These are phyloP conservation scores for Maudiozyma serrabonitensis DNA, from an alignment of 805 yeast genomes.

Conservation along the genomic window DNA sequence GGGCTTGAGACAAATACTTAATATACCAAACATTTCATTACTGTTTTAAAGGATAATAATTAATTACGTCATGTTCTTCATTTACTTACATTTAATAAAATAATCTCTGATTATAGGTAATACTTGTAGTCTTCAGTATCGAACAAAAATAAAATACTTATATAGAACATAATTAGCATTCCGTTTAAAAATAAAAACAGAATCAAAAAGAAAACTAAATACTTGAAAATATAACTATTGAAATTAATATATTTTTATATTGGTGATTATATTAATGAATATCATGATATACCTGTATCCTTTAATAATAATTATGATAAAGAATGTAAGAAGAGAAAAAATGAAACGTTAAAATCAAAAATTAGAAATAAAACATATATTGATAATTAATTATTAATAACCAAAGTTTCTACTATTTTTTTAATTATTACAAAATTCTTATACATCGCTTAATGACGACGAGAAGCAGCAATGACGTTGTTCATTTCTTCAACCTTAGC, in stretches of 20 bases:
- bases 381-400: background rate
- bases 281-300: slow-evolving; percentile 3
- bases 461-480: slow-evolving; percentile 90
- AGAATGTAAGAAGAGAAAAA: background rate
- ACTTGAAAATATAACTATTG: background rate
- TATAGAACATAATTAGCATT: background rate
- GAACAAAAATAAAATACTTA: too few relatives aligned
- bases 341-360: background rate
- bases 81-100: too few relatives aligned
- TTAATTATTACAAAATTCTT: background rate
- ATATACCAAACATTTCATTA: too few relatives aligned
- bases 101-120: too few relatives aligned
- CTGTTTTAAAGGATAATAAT: too few relatives aligned
- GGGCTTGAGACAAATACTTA: too few relatives aligned
- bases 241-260: slow-evolving; percentile 1
- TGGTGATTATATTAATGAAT: slow-evolving; percentile 2
- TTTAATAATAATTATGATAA: slow-evolving; percentile 1
- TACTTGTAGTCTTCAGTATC: too few relatives aligned
- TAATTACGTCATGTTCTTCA: too few relatives aligned
- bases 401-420: background rate
- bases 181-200: background rate
- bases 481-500: slow-evolving; percentile 99
- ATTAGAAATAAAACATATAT: background rate
- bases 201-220: background rate
- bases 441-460: slow-evolving; percentile 57